Evolutionary conservation across 1,284 basidiomycete genomes (phyloP).

Genomic region (Apiotrichum gamsii): DNA sequence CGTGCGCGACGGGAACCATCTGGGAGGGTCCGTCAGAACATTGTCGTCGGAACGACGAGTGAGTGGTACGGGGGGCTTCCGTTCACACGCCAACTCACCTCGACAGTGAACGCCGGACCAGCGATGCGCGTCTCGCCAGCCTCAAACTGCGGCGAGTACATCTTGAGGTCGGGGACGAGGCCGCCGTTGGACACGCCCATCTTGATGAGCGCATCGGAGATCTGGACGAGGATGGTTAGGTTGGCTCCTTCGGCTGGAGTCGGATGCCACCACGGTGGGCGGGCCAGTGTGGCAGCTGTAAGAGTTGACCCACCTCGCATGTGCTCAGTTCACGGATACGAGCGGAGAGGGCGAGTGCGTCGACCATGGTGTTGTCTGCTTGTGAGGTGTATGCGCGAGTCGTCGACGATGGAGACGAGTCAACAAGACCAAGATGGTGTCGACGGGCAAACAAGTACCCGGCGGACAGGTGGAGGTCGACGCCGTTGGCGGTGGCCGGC

Average conservation of each 20-base stretch:
- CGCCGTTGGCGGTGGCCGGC: too few relatives aligned
- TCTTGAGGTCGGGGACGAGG: conserved; percentile 69
- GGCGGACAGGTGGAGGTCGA: too few relatives aligned
- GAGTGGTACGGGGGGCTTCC: not conserved
- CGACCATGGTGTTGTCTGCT: conserved; percentile 4
- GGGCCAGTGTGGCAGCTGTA: too few relatives aligned
- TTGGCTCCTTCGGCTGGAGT: not conserved
- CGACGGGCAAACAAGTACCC: too few relatives aligned
- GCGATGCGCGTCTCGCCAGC: conserved; percentile 51
- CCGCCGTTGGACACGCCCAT: conserved; percentile 71
- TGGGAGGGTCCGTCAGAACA: conserved; percentile 17
- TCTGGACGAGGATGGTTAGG: conserved; percentile 50
- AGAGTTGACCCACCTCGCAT: conserved; percentile 22
- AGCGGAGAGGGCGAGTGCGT: not conserved
- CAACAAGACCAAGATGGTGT: too few relatives aligned
- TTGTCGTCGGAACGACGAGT: too few relatives aligned
- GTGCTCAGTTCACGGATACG: conserved; percentile 19
- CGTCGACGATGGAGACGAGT: too few relatives aligned
- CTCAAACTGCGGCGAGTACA: conserved; percentile 53
- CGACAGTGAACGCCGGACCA: conserved; percentile 83
- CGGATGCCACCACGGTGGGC: too few relatives aligned
- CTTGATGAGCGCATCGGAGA: conserved; percentile 87
- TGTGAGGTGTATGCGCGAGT: too few relatives aligned
- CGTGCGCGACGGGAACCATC: conserved; percentile 66
- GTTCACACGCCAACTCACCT: conserved; percentile 40